Evolutionary conservation across 805 yeast species (phyloP).

Genomic region (Lipomyces orientalis): DNA sequence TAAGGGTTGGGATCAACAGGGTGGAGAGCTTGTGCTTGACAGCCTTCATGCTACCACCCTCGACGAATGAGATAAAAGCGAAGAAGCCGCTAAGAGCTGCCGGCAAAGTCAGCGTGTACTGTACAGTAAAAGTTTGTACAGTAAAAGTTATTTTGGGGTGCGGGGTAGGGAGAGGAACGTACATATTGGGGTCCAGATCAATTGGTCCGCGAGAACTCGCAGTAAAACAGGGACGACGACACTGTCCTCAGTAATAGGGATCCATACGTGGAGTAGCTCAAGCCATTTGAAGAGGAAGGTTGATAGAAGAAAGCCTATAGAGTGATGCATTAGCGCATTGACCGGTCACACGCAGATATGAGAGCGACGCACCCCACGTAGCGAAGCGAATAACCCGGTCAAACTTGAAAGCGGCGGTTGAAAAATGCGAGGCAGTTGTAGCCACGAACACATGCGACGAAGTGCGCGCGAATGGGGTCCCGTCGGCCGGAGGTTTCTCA

Average conservation of each 20-base stretch:
- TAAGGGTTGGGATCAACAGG: conserved; percentile 67
- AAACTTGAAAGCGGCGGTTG: conserved; percentile 20
- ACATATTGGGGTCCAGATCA: conserved; percentile 80
- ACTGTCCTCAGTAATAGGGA: conserved; percentile 66
- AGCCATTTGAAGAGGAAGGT: conserved; percentile 91
- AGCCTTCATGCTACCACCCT: conserved; percentile 70
- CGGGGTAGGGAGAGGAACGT: neutral
- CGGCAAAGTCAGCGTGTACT: neutral
- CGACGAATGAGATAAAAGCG: conserved; percentile 82
- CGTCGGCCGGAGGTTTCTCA: conserved; percentile 42
- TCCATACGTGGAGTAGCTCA: conserved; percentile 73
- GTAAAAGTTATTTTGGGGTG: too few species aligned
- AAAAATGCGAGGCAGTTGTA: conserved; percentile 25
- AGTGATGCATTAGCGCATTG: neutral
- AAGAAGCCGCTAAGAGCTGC: conserved; percentile 74
- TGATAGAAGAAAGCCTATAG: conserved; percentile 67
- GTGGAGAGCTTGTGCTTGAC: conserved; percentile 64
- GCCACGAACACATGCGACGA: conserved; percentile 31
- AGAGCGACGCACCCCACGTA: conserved; percentile 62
- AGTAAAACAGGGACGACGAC: conserved; percentile 77
- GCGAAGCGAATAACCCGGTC: conserved; percentile 59
- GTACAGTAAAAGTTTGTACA: neutral
- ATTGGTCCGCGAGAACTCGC: conserved; percentile 87
- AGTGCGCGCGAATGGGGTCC: conserved; percentile 37
- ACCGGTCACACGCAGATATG: neutral